Evolutionary conservation across 192 early-diverging fungal species (phyloP), one percentile per base, ranked within the genome.

Genomic region (Chytriomyces sp.): DNA sequence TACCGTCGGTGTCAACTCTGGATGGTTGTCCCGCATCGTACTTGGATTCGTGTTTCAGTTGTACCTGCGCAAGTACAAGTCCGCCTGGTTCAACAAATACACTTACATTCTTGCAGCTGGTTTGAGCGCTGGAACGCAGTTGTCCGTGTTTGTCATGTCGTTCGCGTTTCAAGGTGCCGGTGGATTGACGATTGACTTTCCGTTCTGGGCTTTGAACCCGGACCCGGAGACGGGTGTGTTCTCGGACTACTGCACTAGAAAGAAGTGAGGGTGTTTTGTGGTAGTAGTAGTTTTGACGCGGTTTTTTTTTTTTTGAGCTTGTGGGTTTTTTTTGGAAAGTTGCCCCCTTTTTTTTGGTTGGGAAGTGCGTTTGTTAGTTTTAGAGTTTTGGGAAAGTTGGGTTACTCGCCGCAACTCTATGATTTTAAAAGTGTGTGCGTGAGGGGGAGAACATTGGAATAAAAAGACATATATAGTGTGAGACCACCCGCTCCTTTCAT

Each of bases 21-120:
- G 48, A 0, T 50, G 67, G 23, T 62, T 75, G 6, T 74, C 64
- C 18, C 20, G 6, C 16, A 84, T 86, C 61, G 83, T 88, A 77
- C 62, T 87, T 5, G 90, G 89, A 5, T 90, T 92, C 81, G 77
- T 93, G 65, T 91, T 91, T 69, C 93, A 93, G 79, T 92, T 86
- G 69, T 82, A 85, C 57, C 86, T 91, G 81, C 90, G 92, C 79
- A 86, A 89, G 62, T 84, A 86, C 60, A 82, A 85, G 75, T 86
- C 85, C 45, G 82, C 67, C 11, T 92, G 91, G 88, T 95, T 86
- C 83, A 79, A 75, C 50, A 78, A 84, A 47, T 89, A 88, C 72
- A 86, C 87, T 11, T 91, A 88, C 76, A 79, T 87, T 0, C 69
- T 89, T 7, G 83, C 85, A 2, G 90, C 86, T 0, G 90, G 85